Base-by-base conservation (phyloP, 768 basidiomycete species). In the Tremella yokohamensis region DNA sequence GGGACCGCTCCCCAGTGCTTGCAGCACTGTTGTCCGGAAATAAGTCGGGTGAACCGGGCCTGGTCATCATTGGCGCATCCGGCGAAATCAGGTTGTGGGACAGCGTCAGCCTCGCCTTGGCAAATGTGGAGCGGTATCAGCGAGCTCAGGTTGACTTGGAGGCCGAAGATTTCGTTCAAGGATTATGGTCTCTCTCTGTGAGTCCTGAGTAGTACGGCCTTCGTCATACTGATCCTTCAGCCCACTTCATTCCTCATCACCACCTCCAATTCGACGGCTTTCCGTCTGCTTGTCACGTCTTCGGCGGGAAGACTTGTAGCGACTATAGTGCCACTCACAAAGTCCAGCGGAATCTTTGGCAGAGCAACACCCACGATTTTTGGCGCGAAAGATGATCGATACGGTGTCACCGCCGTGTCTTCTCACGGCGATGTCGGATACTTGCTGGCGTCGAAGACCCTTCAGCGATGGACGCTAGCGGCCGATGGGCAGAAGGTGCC, bases 71-170 rank as follows among this genome's bases (percentile, higher is more conserved):
- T 50, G 87, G 87, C 8, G 78, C 82, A 6, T 78, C 81, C 0
- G 92, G 92, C 3, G 80, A 84, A 62, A 78, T 90, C 55, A 84
- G 88, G 38, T 88, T 89, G 73, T 97, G 92, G 92, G 86, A 91
- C 56, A 87, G 85, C 59, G 86, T 93, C 60, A 67, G 67, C 20
- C 42, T 67, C 9, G 74, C 76, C 8, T 65, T 79, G 20, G 66
- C 73, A 15, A 77, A 75, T 38, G 73, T 70, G 12, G 77, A 77
- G 25, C 63, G 76, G 12, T 78, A 58, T 53, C 66, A 69, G 25
- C 40, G 60, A 2, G 49, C 63, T 9, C 48, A 61, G n/a, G 40
- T 76, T 0, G 57, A 62, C 9, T 56, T 75, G 9, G 72, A 61
- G 13, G 69, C 73, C 45, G 64, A 72, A 19, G 72, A 76, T 20